These are phyloP conservation scores for Coemansia sp. DNA, from an alignment of 192 early-diverging fungal species.

Conservation along the genomic window DNA sequence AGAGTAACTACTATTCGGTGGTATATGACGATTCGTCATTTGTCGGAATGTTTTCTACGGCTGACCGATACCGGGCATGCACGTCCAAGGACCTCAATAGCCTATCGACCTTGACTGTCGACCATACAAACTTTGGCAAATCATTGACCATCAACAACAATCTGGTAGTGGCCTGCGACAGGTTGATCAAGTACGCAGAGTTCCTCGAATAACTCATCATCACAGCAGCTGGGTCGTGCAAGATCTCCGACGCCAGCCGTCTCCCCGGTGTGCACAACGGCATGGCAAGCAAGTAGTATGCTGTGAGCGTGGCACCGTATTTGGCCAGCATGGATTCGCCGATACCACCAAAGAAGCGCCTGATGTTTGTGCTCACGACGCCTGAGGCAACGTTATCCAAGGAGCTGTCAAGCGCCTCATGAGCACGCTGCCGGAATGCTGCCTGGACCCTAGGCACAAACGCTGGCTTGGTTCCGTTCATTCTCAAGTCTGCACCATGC, in stretches of 20 bases:
- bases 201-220: conserved; percentile 74
- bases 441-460: conserved; percentile 44
- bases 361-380: conserved; percentile 38
- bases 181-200: conserved; percentile 67
- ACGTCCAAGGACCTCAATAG: conserved; percentile 43
- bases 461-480: neutral
- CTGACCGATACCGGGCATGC: conserved; percentile 36
- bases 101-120: conserved; percentile 61
- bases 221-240: conserved; percentile 45
- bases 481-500: conserved; percentile 4
- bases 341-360: conserved; percentile 48
- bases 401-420: conserved; percentile 25
- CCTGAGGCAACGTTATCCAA: conserved; percentile 22
- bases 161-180: conserved; percentile 75
- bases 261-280: conserved; percentile 67
- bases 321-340: conserved; percentile 86
- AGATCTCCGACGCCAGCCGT: conserved; percentile 25
- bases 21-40: conserved; percentile 5
- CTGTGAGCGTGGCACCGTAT: conserved; percentile 86
- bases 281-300: conserved; percentile 69
- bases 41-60: conserved; percentile 7
- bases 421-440: conserved; percentile 28
- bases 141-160: conserved; percentile 90
- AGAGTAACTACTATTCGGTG: neutral
- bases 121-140: conserved; percentile 89